phyloP scores from a whole-genome alignment of 225 moss, liverwort and hornwort species.

The Pseudoscleropodium purum region DNA sequence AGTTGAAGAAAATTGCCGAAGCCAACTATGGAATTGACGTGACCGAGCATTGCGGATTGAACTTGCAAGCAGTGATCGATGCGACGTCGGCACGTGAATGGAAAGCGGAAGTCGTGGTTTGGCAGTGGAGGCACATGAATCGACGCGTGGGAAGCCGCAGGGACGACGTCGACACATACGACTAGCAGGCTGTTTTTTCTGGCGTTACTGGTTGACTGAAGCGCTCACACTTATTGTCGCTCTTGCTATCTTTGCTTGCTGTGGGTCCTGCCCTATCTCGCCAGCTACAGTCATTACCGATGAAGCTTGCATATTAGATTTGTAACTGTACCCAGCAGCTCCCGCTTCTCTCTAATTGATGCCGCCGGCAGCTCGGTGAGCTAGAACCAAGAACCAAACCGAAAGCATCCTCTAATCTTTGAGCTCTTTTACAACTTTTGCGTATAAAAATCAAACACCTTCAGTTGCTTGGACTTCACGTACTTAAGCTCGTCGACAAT shows the following conservation, averaged over 20 bases:
- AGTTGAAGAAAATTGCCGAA: not conserved
- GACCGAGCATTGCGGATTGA: not conserved
- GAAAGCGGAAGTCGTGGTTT: not conserved
- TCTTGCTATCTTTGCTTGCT: not conserved
- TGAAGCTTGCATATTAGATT: not conserved
- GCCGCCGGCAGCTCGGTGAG: not conserved
- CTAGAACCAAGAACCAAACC: not conserved
- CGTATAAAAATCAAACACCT: not conserved
- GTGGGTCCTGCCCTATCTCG: not conserved
- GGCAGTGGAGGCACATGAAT: not conserved
- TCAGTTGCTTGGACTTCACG: not conserved
- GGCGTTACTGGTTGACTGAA: not conserved
- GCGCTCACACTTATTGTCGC: constrained; percentile 1
- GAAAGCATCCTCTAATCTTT: not conserved
- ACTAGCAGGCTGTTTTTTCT: not conserved
- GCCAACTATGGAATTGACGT: not conserved
- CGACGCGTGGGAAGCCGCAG: not conserved
- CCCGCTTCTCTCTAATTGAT: not conserved
- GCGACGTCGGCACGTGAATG: constrained; percentile 11
- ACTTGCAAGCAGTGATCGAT: not conserved
- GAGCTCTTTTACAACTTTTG: not conserved
- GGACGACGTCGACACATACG: not conserved
- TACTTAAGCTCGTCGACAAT: not conserved
- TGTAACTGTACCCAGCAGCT: not conserved
- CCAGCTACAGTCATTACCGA: not conserved